Percentiles rank a stretch among this genome's conserved stretches.
These are phyloP conservation scores for Phellinidium pouzarii DNA, from an alignment of 1,284 basidiomycete species.

Conservation along the genomic window DNA sequence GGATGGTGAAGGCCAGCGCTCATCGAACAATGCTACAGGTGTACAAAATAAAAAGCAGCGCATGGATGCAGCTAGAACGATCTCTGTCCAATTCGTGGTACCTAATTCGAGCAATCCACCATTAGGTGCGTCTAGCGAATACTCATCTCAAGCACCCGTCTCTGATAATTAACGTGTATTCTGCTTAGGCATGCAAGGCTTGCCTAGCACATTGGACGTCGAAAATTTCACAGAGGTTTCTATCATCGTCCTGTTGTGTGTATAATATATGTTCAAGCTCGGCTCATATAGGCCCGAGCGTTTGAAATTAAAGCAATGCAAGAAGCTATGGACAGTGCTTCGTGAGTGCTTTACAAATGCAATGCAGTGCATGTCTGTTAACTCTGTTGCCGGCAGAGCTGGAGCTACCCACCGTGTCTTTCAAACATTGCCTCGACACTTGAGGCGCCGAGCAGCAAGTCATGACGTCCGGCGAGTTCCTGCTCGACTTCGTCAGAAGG, in stretches of 20 bases:
- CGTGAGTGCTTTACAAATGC: constrained; percentile 36
- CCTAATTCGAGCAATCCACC: constrained; percentile 13
- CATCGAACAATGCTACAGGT: constrained; percentile 30
- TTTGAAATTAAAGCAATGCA: constrained; percentile 89
- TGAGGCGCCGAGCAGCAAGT: constrained; percentile 85
- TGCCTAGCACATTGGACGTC: constrained; percentile 76
- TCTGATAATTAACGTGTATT: not conserved
- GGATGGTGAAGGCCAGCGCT: constrained; percentile 14
- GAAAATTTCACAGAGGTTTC: constrained; percentile 80
- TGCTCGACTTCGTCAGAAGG: constrained; percentile 67
- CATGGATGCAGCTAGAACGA: constrained; percentile 55
- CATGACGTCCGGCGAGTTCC: constrained; percentile 91
- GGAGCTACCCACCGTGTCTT: constrained; percentile 77
- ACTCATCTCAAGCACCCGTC: not conserved
- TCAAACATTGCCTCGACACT: constrained; percentile 84
- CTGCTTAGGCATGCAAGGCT: constrained; percentile 41
- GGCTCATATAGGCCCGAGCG: constrained; percentile 55
- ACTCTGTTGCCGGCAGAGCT: constrained; percentile 21
- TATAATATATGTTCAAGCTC: not conserved
- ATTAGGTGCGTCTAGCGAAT: not conserved
- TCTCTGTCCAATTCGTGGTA: constrained; percentile 46
- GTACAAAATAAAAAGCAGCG: constrained; percentile 66
- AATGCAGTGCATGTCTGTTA: not conserved
- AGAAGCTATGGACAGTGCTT: constrained; percentile 71
- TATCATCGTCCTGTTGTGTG: not conserved